Evolutionary conservation across 352 stramenopile genomes (phyloP).

Genomic region (Pythium utonaiense): DNA sequence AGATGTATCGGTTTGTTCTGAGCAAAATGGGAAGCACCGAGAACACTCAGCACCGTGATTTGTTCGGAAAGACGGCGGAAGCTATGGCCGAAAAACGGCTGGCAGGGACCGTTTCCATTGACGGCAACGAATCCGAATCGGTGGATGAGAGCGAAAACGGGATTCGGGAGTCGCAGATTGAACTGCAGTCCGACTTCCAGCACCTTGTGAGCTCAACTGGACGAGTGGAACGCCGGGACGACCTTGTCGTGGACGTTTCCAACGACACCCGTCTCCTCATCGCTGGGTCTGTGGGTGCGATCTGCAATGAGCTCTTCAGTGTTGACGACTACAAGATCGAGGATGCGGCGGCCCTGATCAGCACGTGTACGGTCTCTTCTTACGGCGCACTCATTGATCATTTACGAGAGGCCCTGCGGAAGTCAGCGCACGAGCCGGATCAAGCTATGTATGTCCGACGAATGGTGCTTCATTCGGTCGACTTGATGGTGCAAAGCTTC

Average conservation of each 20-base stretch:
- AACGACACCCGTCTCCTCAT: constrained; percentile 55
- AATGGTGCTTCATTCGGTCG: constrained; percentile 70
- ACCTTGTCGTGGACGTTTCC: constrained; percentile 33
- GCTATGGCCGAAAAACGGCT: constrained; percentile 35
- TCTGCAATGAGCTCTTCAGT: constrained; percentile 50
- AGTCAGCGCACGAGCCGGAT: constrained; percentile 21
- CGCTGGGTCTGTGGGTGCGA: constrained; percentile 59
- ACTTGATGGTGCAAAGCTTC: constrained; percentile 73
- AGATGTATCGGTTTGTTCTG: constrained; percentile 52
- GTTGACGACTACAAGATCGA: constrained; percentile 56
- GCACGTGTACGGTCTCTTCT: constrained; percentile 40
- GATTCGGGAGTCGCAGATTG: constrained; percentile 23
- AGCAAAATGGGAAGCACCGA: constrained; percentile 39
- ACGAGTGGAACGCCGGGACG: constrained; percentile 30
- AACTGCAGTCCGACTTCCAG: constrained; percentile 25
- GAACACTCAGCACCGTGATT: constrained; percentile 53
- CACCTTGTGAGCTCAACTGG: constrained; percentile 12
- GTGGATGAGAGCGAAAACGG: constrained; percentile 30
- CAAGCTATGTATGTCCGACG: constrained; percentile 53
- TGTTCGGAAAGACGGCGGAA: constrained; percentile 59
- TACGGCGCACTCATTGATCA: constrained; percentile 21
- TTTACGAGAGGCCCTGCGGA: constrained; percentile 9
- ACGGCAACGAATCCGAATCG: constrained; percentile 15
- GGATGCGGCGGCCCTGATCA: constrained; percentile 62
- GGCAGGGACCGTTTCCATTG: not conserved